These are phyloP conservation scores for Chaetomiaceae sp. DNA, from an alignment of 2,329 filamentous ascomycete species.

Conservation along the genomic window DNA sequence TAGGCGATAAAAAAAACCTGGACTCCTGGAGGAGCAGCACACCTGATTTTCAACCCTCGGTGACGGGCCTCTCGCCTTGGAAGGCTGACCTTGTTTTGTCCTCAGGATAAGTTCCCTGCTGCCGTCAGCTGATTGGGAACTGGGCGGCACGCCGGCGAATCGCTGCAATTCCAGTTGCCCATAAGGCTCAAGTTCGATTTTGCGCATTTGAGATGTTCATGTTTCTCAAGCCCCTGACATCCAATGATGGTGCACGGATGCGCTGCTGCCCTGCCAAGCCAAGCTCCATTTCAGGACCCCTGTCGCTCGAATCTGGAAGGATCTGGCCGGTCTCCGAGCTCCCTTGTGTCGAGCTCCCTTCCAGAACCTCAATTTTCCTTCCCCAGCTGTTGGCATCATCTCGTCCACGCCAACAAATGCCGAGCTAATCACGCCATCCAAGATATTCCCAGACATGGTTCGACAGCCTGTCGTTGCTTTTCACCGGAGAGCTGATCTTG, in stretches of 20 bases:
- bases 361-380: conserved; percentile 14
- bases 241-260: conserved; percentile 20
- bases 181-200: conserved; percentile 16
- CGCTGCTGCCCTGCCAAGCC: conserved; percentile 8
- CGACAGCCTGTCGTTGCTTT: neutral
- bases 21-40: neutral
- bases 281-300: neutral
- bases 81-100: no score
- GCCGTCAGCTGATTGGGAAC: conserved; percentile 1
- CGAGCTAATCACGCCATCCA: neutral
- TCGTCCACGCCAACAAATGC: conserved; percentile 4
- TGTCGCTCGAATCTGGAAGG: neutral
- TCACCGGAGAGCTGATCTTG: neutral
- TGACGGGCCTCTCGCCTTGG: no score
- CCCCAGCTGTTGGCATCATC: neutral
- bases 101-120: neutral
- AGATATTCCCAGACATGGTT: neutral
- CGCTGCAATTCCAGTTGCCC: conserved; percentile 18
- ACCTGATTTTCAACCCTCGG: no score
- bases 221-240: conserved; percentile 16
- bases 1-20: no score
- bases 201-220: conserved; percentile 10
- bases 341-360: conserved; percentile 2
- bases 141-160: conserved; percentile 7
- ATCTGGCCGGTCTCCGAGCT: neutral